Percentiles rank a stretch among this genome's conserved stretches.
phyloP scores from a whole-genome alignment of 164 flowering plant species.

The Magnolia kwangsiensis region DNA sequence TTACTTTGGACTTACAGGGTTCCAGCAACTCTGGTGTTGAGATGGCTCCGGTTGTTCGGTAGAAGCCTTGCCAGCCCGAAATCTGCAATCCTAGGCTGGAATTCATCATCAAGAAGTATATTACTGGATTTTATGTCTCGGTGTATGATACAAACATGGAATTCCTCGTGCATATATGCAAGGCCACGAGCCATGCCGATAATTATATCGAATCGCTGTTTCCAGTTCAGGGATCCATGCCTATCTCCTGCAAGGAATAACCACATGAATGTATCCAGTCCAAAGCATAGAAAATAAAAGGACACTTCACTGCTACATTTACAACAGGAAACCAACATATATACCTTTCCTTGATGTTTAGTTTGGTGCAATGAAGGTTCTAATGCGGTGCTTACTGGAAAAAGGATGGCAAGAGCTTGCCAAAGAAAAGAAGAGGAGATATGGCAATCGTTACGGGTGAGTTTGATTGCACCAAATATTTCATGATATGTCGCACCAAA shows the following conservation, averaged over 20 bases:
- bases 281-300: too few relatives aligned
- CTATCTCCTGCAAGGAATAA: conserved; percentile 31
- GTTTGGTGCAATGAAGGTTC: not conserved
- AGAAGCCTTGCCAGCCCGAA: conserved; percentile 10
- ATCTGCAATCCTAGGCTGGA: conserved; percentile 9
- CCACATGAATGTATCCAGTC: not conserved
- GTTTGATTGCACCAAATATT: too few relatives aligned
- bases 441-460: too few relatives aligned
- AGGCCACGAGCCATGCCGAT: not conserved
- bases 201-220: conserved; percentile 45
- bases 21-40: conserved; percentile 5
- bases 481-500: too few relatives aligned
- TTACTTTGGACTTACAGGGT: not conserved
- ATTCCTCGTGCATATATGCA: not conserved
- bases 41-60: conserved; percentile 1
- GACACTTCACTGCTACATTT: too few relatives aligned
- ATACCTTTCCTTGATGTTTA: not conserved
- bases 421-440: not conserved
- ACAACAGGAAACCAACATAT: not conserved
- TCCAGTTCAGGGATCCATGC: conserved; percentile 48
- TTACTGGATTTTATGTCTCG: not conserved
- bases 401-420: not conserved
- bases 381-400: not conserved
- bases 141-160: not conserved
- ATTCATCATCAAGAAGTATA: not conserved